These are phyloP conservation scores for Annulohypoxylon moriforme DNA, from an alignment of 495 filamentous ascomycete species.

Conservation along the genomic window DNA sequence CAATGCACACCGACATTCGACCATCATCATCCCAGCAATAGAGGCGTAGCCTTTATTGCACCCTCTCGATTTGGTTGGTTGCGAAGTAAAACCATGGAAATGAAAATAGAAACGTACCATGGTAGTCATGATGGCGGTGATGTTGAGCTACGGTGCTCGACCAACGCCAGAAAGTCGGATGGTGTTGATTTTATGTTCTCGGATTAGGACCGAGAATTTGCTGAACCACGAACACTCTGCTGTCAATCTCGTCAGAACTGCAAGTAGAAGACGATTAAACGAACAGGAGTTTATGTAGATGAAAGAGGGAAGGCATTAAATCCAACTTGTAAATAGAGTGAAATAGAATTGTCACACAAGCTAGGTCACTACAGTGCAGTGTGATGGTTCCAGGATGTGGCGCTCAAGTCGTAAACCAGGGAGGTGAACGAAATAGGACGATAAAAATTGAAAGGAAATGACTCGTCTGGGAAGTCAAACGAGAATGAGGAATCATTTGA, in stretches of 20 bases:
- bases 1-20: slow-evolving; percentile 44
- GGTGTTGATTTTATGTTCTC: not conserved
- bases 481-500: not conserved
- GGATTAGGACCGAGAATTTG: not conserved
- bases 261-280: not conserved
- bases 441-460: not conserved
- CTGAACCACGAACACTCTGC: not conserved
- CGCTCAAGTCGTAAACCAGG: not conserved
- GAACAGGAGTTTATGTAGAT: not conserved
- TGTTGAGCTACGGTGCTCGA: slow-evolving; percentile 33
- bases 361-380: not conserved
- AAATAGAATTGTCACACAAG: not conserved
- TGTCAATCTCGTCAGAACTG: not conserved
- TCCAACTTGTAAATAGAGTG: not conserved
- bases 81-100: not conserved
- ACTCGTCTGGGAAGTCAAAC: not conserved
- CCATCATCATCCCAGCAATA: not conserved
- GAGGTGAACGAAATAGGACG: not conserved
- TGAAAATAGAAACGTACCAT: slow-evolving; percentile 56
- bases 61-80: not conserved
- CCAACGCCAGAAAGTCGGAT: not conserved
- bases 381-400: not conserved
- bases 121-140: slow-evolving; percentile 58
- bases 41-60: not conserved
- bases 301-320: not conserved